These are phyloP conservation scores for Trichosporon sp. DNA, from an alignment of 1,284 basidiomycete genomes.

Conservation along the genomic window DNA sequence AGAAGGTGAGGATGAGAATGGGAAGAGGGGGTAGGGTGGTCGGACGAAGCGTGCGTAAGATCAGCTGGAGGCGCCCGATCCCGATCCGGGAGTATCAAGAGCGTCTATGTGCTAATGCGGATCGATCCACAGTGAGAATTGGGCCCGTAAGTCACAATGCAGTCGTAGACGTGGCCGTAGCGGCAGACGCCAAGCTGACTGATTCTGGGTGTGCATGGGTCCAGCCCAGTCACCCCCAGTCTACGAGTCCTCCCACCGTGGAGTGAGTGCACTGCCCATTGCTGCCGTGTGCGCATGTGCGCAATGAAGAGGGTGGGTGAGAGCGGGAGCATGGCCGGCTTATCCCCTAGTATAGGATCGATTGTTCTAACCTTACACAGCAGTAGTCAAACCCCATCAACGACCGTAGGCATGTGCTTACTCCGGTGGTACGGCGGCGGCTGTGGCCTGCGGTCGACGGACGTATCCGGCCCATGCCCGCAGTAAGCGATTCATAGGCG, in stretches of 20 bases:
- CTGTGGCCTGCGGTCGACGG: not conserved
- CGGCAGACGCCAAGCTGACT: not conserved
- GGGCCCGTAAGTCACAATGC: too few relatives aligned
- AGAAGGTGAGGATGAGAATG: constrained; percentile 1
- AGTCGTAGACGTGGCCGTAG: not conserved
- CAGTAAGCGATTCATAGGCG: not conserved
- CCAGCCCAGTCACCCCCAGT: not conserved
- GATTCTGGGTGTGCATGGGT: not conserved
- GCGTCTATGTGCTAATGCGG: too few relatives aligned
- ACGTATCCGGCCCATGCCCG: not conserved
- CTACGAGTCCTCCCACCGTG: not conserved
- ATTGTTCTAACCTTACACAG: not conserved
- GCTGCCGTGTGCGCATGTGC: not conserved
- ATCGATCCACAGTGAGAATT: too few relatives aligned
- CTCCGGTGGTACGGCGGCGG: not conserved
- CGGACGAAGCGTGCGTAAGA: constrained; percentile 3
- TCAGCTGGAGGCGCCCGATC: constrained; percentile 2
- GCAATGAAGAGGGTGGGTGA: too few relatives aligned
- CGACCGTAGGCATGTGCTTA: not conserved
- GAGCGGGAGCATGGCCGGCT: not conserved
- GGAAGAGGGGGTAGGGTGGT: not conserved
- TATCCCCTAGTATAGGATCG: not conserved
- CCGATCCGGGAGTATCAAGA: not conserved
- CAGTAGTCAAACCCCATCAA: not conserved
- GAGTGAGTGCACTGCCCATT: not conserved